Evolutionary conservation across 352 stramenopile species (phyloP).

Genomic region (Globisporangium emineosum): DNA sequence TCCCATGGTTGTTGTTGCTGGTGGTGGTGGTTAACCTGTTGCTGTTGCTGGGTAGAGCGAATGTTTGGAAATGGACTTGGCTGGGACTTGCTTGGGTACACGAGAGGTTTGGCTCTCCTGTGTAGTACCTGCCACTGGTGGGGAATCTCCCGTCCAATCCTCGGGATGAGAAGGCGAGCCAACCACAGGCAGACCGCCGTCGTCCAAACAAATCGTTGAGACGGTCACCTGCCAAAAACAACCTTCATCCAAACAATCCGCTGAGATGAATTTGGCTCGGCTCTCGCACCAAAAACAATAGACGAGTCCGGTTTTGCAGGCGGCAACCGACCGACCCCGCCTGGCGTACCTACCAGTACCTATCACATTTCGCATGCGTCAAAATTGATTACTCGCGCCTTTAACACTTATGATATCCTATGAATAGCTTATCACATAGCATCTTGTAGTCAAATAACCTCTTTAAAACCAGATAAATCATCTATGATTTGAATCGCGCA

Average conservation of each 20-base stretch:
- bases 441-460: neutral
- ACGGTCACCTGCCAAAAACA: neutral
- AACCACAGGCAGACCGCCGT: neutral
- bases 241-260: constrained; percentile 9
- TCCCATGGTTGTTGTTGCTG: neutral
- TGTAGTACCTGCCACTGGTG: neutral
- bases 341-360: neutral
- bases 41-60: neutral
- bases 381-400: neutral
- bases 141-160: constrained; percentile 3
- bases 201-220: constrained; percentile 11
- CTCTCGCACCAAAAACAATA: neutral
- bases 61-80: constrained; percentile 8
- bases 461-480: too few species aligned
- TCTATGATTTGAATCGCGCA: too few species aligned
- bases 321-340: neutral
- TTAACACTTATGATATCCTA: neutral
- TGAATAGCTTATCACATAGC: neutral
- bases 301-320: too few species aligned
- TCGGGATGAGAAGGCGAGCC: neutral
- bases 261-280: neutral
- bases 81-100: neutral
- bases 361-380: constrained; percentile 8
- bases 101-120: neutral
- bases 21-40: neutral